A percentile compares a stretch with the other conserved stretches of the same genome.
Evolutionary conservation across 495 filamentous ascomycete genomes (phyloP).

Genomic region (Penicillium mononematosum): DNA sequence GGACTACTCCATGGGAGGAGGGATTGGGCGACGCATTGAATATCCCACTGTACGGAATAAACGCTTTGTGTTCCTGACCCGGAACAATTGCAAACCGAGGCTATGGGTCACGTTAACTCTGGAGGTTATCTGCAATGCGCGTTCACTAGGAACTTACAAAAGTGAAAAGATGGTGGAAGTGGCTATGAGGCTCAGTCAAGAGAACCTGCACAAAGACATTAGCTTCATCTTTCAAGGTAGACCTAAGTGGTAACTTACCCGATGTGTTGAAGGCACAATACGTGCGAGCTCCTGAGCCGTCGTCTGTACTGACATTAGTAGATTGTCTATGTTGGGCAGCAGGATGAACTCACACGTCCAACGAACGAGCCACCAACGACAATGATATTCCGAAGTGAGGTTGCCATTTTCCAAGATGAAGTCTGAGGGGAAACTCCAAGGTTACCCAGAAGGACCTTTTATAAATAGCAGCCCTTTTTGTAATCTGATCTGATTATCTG

Average conservation of each 20-base stretch:
- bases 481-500: slow-evolving; percentile 12
- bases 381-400: slow-evolving; percentile 38
- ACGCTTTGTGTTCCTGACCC: slow-evolving; percentile 54
- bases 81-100: slow-evolving; percentile 52
- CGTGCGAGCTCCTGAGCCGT: slow-evolving; percentile 42
- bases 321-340: background rate
- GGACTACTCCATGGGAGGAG: slow-evolving; percentile 37
- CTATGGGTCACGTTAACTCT: slow-evolving; percentile 21
- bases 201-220: slow-evolving; percentile 37
- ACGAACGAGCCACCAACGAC: slow-evolving; percentile 47
- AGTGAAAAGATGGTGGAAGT: slow-evolving; percentile 55
- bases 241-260: slow-evolving; percentile 14
- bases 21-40: slow-evolving; percentile 37
- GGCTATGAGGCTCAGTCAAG: slow-evolving; percentile 50
- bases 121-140: background rate
- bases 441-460: background rate
- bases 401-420: slow-evolving; percentile 19
- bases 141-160: slow-evolving; percentile 38
- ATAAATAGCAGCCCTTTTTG: background rate
- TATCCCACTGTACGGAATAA: slow-evolving; percentile 50
- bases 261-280: slow-evolving; percentile 38
- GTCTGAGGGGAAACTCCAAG: background rate
- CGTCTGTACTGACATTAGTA: slow-evolving; percentile 19
- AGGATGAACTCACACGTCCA: slow-evolving; percentile 30
- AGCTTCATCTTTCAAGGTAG: background rate